Conservation (phyloP, 2,329 filamentous ascomycete species). For the Cytospora leucostoma region DNA sequence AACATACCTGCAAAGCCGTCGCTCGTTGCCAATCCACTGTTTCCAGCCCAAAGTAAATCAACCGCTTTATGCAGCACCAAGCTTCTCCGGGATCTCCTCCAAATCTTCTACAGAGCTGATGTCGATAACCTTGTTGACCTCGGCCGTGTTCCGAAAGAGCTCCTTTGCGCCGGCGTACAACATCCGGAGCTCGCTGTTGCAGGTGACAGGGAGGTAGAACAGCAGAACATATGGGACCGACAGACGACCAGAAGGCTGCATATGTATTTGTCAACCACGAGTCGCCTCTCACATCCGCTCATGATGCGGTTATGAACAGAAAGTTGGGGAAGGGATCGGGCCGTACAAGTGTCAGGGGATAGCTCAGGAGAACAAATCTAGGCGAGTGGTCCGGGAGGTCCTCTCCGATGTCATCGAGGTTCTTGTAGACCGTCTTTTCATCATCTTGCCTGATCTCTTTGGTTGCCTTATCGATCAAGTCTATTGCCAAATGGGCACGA, state of each 20-base stretch:
- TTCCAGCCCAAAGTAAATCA: background rate
- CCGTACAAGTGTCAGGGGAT: constrained; percentile 79
- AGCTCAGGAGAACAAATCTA: constrained; percentile 85
- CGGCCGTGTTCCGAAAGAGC: constrained; percentile 87
- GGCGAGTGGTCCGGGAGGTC: constrained; percentile 92
- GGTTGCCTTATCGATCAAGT: constrained; percentile 85
- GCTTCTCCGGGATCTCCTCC: constrained; percentile 73
- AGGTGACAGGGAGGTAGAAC: constrained; percentile 91
- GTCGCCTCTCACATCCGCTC: background rate
- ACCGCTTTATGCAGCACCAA: constrained; percentile 40
- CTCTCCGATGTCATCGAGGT: constrained; percentile 78
- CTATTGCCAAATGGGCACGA: constrained; percentile 22
- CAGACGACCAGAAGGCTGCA: constrained; percentile 75
- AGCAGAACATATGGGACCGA: constrained; percentile 92
- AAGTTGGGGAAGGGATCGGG: background rate
- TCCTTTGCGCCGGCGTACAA: constrained; percentile 95
- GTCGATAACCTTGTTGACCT: constrained; percentile 87
- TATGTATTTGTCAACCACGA: background rate
- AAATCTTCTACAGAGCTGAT: constrained; percentile 79
- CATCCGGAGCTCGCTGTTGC: constrained; percentile 86
- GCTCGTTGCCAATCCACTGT: background rate
- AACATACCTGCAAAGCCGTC: background rate
- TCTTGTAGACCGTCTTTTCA: constrained; percentile 74
- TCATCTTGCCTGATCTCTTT: constrained; percentile 87
- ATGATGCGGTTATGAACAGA: background rate